Percentiles rank a stretch among this genome's conserved stretches.
These are phyloP conservation scores for Boletus coccyginus DNA, from an alignment of 768 basidiomycete genomes.

Conservation along the genomic window DNA sequence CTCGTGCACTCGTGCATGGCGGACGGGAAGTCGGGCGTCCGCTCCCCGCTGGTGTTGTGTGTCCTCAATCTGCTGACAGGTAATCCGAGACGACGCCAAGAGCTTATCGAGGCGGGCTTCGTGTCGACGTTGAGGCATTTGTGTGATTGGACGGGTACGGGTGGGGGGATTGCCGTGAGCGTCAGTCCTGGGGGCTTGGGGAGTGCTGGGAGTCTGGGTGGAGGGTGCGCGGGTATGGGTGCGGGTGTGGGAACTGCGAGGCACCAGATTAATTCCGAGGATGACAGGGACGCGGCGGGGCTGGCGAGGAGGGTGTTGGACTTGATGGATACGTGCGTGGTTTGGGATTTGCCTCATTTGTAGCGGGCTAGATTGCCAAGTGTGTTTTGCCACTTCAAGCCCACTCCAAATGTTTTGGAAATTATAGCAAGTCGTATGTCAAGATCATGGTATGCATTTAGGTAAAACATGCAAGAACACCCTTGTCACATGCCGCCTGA, in stretches of 20 bases:
- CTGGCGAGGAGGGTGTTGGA: conserved; percentile 56
- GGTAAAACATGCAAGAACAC: too few relatives aligned
- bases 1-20: conserved; percentile 59
- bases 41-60: conserved; percentile 59
- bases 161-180: conserved; percentile 16
- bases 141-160: conserved; percentile 36
- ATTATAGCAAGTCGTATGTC: too few relatives aligned
- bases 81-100: conserved; percentile 36
- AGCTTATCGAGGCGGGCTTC: conserved; percentile 44
- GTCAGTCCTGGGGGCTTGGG: conserved; percentile 31
- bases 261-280: conserved; percentile 46
- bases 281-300: conserved; percentile 58
- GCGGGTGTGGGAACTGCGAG: conserved; percentile 1
- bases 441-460: too few relatives aligned
- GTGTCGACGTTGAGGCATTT: conserved; percentile 41
- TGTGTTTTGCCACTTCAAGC: too few relatives aligned
- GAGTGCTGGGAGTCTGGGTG: conserved; percentile 4
- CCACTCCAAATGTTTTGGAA: too few relatives aligned
- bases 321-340: conserved; percentile 34
- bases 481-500: too few relatives aligned
- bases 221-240: not conserved
- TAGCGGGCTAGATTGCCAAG: not conserved
- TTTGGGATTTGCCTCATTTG: conserved; percentile 19
- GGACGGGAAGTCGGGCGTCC: conserved; percentile 54
- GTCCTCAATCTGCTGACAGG: conserved; percentile 54